Base-by-base conservation (phyloP, 257 asterid species). In the Buddleja alternifolia region DNA sequence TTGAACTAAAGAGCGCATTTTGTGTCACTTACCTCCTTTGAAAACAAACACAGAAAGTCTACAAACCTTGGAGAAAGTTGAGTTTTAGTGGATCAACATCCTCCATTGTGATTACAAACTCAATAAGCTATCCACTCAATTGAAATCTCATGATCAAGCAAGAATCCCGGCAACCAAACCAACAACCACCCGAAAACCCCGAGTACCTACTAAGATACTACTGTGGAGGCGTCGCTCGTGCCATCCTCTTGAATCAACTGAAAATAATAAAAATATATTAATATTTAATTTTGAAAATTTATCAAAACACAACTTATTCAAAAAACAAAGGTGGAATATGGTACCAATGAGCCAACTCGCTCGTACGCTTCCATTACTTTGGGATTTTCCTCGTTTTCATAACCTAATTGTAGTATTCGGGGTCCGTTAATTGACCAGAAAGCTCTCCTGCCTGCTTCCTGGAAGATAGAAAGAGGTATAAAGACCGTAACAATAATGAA, bases 341-440 rank as follows among this genome's bases (percentile, higher is more conserved):
- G 15, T 91, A 94, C 99, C 99, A 94, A 75, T 41, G 97, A 81
- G 60, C 99, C 99, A 75, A 90, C 79, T 80, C 90, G 96, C 67
- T 94, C 99, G 20, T 73, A 94, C 15, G 99, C 97, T 73, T 84
- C 96, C 97, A 94, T 89, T 62, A 83, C 93, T 84, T 86, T 73
- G 3, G 93, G 92, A 69, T 91, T 67, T 58, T 84, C 92, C 81
- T 91, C 97, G 8, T 87, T 80, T 73, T 88, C 95, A 20, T 89
- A 94, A 16, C 99, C 99, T 21, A 91, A 58, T 85, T 89, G 96
- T 76, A 94, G 81, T 71, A 94, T 89, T 40, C 96, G 84, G 3
- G 99, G 96, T 32, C 99, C 97, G 60, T 86, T 89, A 65, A 94
- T 82, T 10, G 96, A 89, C 99, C 99, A 94, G 77, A 94, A 91